These are phyloP conservation scores for Trametes hirsuta DNA, from an alignment of 1,284 basidiomycete genomes.

Conservation along the genomic window DNA sequence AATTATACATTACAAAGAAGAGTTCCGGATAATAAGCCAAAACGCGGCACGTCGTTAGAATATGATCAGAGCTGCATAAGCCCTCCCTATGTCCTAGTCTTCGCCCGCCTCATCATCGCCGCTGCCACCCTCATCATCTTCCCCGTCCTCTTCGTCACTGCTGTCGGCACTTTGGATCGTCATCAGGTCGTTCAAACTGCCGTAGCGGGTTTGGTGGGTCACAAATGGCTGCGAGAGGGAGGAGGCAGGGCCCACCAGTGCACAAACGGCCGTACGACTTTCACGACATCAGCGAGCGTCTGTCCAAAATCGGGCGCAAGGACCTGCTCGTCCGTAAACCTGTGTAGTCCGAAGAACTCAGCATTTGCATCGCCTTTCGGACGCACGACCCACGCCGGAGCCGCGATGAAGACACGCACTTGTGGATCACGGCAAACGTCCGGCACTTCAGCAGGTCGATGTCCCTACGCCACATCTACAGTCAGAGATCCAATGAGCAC, in stretches of 20 bases:
- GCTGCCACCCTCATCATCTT: conserved; percentile 17
- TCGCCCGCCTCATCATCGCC: neutral
- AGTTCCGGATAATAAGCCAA: too few species aligned
- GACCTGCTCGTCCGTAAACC: conserved; percentile 80
- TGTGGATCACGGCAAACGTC: conserved; percentile 71
- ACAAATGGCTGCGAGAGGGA: neutral
- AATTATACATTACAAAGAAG: too few species aligned
- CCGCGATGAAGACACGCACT: conserved; percentile 40
- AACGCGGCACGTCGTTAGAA: too few species aligned
- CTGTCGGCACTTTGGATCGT: conserved; percentile 46
- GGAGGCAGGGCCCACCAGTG: conserved; percentile 64
- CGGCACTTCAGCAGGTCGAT: conserved; percentile 88
- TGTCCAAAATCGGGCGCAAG: conserved; percentile 68
- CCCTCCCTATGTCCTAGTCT: neutral
- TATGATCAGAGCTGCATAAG: too few species aligned
- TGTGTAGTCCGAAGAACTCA: conserved; percentile 32
- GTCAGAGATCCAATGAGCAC: neutral
- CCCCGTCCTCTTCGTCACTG: conserved; percentile 36
- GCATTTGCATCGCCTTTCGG: neutral
- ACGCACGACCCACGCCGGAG: too few species aligned
- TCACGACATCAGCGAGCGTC: conserved; percentile 56
- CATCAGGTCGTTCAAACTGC: conserved; percentile 72
- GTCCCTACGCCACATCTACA: conserved; percentile 50
- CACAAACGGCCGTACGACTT: conserved; percentile 74
- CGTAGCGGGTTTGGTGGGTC: neutral